These are phyloP conservation scores for Meyerozyma athensensis DNA, from an alignment of 1,139 yeast genomes.

Conservation along the genomic window DNA sequence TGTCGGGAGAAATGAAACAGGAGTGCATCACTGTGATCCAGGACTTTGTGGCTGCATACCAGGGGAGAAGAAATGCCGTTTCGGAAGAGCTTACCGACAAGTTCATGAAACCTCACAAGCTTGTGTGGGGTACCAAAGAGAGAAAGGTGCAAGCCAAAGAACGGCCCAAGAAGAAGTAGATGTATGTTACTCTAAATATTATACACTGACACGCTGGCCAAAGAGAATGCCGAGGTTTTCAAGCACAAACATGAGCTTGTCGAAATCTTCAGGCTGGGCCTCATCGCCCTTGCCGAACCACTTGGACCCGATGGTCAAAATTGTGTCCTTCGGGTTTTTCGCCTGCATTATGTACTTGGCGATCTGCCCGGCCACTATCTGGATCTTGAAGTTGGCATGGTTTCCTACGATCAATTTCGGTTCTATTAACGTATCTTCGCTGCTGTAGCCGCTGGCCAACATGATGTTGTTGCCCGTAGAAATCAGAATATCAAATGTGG, in stretches of 20 bases:
- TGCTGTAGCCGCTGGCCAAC: constrained; percentile 7
- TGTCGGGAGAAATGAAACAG: constrained; percentile 93
- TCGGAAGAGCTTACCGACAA: constrained; percentile 61
- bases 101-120: constrained; percentile 83
- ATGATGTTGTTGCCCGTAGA: constrained; percentile 28
- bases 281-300: constrained; percentile 44
- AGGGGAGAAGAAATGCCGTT: constrained; percentile 66
- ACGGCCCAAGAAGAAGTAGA: constrained; percentile 32
- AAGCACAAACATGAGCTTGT: constrained; percentile 37
- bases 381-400: constrained; percentile 35
- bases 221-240: constrained; percentile 27
- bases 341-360: constrained; percentile 31
- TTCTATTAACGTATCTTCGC: constrained; percentile 29
- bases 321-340: constrained; percentile 28
- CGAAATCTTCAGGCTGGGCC: constrained; percentile 31
- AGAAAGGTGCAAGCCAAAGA: constrained; percentile 66
- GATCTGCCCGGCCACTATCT: constrained; percentile 40
- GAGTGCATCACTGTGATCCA: constrained; percentile 78
- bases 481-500: constrained; percentile 38
- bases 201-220: neutral
- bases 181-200: constrained; percentile 4
- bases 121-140: constrained; percentile 67
- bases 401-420: constrained; percentile 39
- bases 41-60: constrained; percentile 75
- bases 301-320: constrained; percentile 35